These are phyloP conservation scores for Suillus plorans DNA, from an alignment of 768 basidiomycete species.

Conservation along the genomic window DNA sequence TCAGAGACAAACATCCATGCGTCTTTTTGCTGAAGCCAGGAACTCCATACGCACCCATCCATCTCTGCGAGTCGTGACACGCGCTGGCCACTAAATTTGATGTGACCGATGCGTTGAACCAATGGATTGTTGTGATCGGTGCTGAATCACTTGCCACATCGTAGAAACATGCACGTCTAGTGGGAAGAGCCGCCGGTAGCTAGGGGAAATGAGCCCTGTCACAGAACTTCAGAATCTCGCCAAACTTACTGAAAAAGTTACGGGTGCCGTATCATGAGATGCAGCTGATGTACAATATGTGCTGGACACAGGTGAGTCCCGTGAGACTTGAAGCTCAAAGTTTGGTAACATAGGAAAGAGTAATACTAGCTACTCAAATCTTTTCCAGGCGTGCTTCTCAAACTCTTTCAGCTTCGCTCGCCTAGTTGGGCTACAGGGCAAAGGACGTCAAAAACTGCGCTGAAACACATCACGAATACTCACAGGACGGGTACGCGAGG, in stretches of 20 bases:
- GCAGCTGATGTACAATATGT: not conserved
- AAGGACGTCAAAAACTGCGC: not conserved
- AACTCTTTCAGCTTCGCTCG: conserved; percentile 56
- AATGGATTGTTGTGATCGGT: not conserved
- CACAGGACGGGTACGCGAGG: conserved; percentile 81
- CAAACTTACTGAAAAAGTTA: not conserved
- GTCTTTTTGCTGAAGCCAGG: not conserved
- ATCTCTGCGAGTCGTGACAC: not conserved
- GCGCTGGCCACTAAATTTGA: not conserved
- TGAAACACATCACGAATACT: conserved; percentile 25
- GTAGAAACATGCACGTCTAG: not conserved
- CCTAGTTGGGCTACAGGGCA: conserved; percentile 22
- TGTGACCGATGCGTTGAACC: not conserved
- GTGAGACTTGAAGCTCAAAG: not conserved
- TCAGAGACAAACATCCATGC: not conserved
- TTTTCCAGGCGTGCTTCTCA: conserved; percentile 80
- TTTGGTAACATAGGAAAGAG: not conserved
- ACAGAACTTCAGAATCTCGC: not conserved
- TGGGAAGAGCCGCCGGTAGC: not conserved
- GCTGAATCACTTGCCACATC: not conserved
- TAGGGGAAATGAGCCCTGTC: not conserved
- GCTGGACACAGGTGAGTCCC: not conserved
- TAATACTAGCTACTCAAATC: conserved; percentile 47
- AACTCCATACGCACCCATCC: not conserved
- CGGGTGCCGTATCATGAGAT: not conserved